Conservation (phyloP, 129 eudicot species). For the Cynara cardunculus region DNA sequence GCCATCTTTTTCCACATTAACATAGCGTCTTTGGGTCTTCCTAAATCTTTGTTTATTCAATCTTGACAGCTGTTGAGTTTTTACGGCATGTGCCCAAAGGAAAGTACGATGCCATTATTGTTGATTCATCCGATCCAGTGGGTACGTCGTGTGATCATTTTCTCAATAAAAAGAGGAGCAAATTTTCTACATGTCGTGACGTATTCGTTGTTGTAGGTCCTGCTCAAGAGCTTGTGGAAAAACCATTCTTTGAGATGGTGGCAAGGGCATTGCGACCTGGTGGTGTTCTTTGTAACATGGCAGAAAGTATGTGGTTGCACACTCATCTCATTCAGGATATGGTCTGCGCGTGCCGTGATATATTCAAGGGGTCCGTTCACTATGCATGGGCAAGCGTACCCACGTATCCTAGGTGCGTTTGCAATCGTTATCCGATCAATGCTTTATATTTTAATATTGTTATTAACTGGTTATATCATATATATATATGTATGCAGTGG, state of each 20-base stretch:
- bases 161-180: not conserved
- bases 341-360: constrained; percentile 73
- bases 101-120: constrained; percentile 85
- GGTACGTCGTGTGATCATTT: constrained; percentile 48
- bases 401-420: constrained; percentile 79
- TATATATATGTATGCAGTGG: constrained; percentile 48
- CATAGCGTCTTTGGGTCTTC: not conserved
- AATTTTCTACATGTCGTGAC: not conserved
- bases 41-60: not conserved
- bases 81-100: constrained; percentile 57
- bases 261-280: constrained; percentile 88
- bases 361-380: constrained; percentile 83
- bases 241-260: constrained; percentile 76
- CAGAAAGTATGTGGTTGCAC: constrained; percentile 98
- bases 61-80: constrained; percentile 64
- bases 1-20: not conserved
- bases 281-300: constrained; percentile 97
- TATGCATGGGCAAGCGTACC: constrained; percentile 99
- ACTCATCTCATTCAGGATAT: constrained; percentile 91
- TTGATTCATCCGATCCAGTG: constrained; percentile 95
- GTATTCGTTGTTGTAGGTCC: constrained; percentile 52
- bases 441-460: no score
- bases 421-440: not conserved
- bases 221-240: constrained; percentile 91
- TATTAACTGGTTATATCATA: not conserved